Percentiles rank a stretch among this genome's conserved stretches.
Evolutionary conservation across 2,329 filamentous ascomycete species (phyloP).

Genomic region (Aspergillus sojae): DNA sequence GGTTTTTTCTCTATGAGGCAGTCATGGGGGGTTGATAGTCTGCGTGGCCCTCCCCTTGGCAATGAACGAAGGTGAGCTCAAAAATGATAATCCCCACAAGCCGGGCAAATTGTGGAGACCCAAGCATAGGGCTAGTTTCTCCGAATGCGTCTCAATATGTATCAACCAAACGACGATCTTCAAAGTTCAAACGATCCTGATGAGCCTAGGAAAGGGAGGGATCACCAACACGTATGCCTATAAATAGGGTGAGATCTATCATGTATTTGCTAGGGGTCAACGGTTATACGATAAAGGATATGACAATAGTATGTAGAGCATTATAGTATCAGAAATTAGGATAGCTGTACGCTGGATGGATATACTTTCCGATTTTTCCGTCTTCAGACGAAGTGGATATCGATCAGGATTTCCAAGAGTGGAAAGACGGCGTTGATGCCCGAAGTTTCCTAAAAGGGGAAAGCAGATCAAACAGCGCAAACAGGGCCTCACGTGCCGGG

Average conservation of each 20-base stretch:
- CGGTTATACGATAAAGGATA: not conserved
- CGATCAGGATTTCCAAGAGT: not conserved
- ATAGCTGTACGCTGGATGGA: not conserved
- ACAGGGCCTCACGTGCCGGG: not conserved
- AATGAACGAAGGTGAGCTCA: not conserved
- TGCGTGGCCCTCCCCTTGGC: not conserved
- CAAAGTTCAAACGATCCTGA: not conserved
- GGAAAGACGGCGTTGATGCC: not conserved
- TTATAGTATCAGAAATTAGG: not conserved
- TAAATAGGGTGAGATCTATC: no score
- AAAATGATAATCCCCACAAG: not conserved
- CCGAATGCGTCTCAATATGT: not conserved
- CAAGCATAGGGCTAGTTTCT: not conserved
- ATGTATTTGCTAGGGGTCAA: not conserved
- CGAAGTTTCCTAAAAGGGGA: not conserved
- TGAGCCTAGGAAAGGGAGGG: no score
- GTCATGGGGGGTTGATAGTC: not conserved
- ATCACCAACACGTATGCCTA: not conserved
- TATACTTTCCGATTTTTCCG: not conserved
- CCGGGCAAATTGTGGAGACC: slow-evolving; percentile 4
- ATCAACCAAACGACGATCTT: not conserved
- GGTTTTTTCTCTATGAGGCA: not conserved
- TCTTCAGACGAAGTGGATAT: not conserved
- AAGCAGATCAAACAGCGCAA: not conserved
- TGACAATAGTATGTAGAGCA: not conserved